phyloP scores from a whole-genome alignment of 305 asterid genomes.

The Solanum chacoense region DNA sequence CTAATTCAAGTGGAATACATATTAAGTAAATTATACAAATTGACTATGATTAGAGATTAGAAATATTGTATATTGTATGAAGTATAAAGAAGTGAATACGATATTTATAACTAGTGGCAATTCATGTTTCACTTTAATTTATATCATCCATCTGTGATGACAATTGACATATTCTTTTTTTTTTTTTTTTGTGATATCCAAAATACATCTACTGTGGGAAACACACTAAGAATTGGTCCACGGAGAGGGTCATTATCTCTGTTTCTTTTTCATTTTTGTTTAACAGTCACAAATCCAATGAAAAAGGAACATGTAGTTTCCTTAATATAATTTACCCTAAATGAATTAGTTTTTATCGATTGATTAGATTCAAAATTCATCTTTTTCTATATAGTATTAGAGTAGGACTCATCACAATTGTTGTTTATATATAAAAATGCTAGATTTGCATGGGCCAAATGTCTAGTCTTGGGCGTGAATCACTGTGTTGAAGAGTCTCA shows the following conservation, averaged over 20 bases:
- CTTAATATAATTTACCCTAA: background rate
- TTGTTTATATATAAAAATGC: no score
- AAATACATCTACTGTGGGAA: background rate
- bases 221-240: background rate
- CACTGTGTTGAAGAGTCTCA: no score
- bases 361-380: no score
- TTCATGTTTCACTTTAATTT: background rate
- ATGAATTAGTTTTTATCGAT: background rate
- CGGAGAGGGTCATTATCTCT: background rate
- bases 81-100: background rate
- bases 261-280: background rate
- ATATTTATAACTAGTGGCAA: background rate
- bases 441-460: background rate
- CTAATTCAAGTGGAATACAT: background rate
- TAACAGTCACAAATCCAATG: background rate
- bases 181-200: background rate
- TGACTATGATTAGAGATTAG: background rate
- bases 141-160: background rate
- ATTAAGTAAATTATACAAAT: background rate
- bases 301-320: background rate
- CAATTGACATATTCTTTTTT: background rate
- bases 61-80: background rate
- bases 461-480: background rate
- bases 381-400: no score
- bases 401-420: background rate